Base-by-base conservation (phyloP, 148 eudicot genomes). In the Oxyria digyna region DNA sequence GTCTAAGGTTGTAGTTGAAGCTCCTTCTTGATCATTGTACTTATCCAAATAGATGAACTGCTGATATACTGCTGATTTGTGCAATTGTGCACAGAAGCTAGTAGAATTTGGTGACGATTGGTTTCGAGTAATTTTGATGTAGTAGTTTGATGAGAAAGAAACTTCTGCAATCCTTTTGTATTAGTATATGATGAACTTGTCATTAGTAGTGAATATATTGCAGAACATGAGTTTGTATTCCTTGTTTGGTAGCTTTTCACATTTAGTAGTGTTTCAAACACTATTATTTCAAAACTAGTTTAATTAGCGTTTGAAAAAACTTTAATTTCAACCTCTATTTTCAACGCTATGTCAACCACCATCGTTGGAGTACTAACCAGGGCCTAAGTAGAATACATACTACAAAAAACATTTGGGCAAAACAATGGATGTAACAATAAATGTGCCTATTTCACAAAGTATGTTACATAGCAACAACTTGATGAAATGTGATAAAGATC, bases 51-150 rank as follows among this genome's bases (percentile, higher is more conserved):
- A 31, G 38, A 14, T 4, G 65, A 35, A 29, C 20, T 29, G 15
- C n/a, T n/a, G n/a, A n/a, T n/a, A n/a, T n/a, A n/a, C n/a, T n/a
- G 65, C 65, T 59, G 65, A 18, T 27, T 15, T 59, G 65, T 59
- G 37, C 65, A 59, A 13, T 13, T 11, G 8, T 59, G 35, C n/a
- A n/a, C n/a, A n/a, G n/a, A n/a, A n/a, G n/a, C 10, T 59, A 59
- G 65, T 15, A 27, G 65, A 59, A 31, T 14, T 14, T 59, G 38
- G 38, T 3, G 6, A 35, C 21, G 57, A 21, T 50, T 50, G 57
- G 12, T 8, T 50, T 50, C 21, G 18, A 9, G 57, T 50, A 20
- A 18, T 6, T 50, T 50, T 50, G 26, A 49, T 20, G 13, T 43
- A 6, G 55, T 49, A 18, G 8, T 49, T 49, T 20, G 11, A 4